Evolutionary conservation across 1,139 yeast genomes (phyloP).

Genomic region (Blastobotrys serpentis): DNA sequence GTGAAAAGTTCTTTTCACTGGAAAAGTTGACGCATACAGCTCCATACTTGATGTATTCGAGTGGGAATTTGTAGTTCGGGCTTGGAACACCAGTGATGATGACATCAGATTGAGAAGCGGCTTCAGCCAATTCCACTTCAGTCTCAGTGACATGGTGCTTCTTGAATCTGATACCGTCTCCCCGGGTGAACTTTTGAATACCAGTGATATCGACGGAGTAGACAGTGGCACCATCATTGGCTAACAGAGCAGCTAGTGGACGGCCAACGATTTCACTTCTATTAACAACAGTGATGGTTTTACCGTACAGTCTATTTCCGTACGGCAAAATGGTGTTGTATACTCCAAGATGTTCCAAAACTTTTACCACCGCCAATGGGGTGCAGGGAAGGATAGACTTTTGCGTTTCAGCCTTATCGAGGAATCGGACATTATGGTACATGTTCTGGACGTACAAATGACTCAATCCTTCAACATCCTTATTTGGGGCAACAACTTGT

Average conservation of each 20-base stretch:
- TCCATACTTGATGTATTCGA: conserved; percentile 76
- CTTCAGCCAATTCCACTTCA: conserved; percentile 53
- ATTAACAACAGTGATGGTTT: conserved; percentile 84
- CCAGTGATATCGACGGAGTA: conserved; percentile 87
- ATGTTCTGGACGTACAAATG: conserved; percentile 88
- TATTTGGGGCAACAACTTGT: conserved; percentile 79
- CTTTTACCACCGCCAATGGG: conserved; percentile 90
- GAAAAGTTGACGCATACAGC: conserved; percentile 90
- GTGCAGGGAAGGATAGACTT: conserved; percentile 95
- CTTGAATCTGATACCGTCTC: conserved; percentile 79
- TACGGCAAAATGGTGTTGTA: conserved; percentile 78
- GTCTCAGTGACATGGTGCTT: conserved; percentile 82
- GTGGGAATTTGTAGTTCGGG: conserved; percentile 78
- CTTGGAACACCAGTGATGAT: conserved; percentile 95
- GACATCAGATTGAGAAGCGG: conserved; percentile 79
- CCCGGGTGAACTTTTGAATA: conserved; percentile 88
- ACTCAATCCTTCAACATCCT: conserved; percentile 94
- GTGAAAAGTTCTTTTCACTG: conserved; percentile 78
- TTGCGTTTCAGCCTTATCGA: conserved; percentile 63
- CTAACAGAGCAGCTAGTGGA: conserved; percentile 91
- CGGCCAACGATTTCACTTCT: conserved; percentile 96
- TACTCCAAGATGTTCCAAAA: conserved; percentile 83
- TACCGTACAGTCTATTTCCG: conserved; percentile 91
- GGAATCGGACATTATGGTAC: conserved; percentile 85
- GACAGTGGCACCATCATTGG: conserved; percentile 96